These are phyloP conservation scores for Trichophyton equinum DNA, from an alignment of 2,329 filamentous ascomycete genomes.

Conservation along the genomic window DNA sequence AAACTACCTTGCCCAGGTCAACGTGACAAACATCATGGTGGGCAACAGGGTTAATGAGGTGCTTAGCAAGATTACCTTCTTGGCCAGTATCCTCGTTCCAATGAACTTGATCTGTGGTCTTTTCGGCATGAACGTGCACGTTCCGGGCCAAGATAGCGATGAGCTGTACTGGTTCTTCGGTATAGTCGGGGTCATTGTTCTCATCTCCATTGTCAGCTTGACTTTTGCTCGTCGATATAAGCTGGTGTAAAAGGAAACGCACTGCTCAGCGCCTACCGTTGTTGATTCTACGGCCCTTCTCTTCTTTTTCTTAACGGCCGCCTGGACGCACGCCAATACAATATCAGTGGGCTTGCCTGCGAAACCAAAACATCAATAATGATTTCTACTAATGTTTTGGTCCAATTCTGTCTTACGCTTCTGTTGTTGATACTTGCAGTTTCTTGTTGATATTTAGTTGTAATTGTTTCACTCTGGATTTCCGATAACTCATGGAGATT, in stretches of 20 bases:
- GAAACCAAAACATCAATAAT: not conserved
- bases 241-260: conserved; percentile 24
- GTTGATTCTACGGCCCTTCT: not conserved
- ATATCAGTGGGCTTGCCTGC: not conserved
- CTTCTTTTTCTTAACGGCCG: not conserved
- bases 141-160: conserved; percentile 29
- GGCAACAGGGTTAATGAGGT: conserved; percentile 80
- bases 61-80: conserved; percentile 85
- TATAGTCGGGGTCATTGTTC: conserved; percentile 35
- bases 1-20: conserved; percentile 92
- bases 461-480: not conserved
- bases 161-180: conserved; percentile 38
- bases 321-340: not conserved
- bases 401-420: not conserved
- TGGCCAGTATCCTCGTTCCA: conserved; percentile 91
- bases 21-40: conserved; percentile 78
- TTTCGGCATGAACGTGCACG: conserved; percentile 41
- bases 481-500: not conserved
- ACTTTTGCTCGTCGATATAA: conserved; percentile 30
- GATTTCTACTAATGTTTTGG: not conserved
- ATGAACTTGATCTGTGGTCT: conserved; percentile 72
- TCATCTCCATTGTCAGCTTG: conserved; percentile 30
- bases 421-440: not conserved
- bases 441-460: not conserved
- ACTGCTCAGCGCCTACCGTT: not conserved